Evolutionary conservation across 2,329 filamentous ascomycete genomes (phyloP).

Genomic region (Intubia oerlemansii): DNA sequence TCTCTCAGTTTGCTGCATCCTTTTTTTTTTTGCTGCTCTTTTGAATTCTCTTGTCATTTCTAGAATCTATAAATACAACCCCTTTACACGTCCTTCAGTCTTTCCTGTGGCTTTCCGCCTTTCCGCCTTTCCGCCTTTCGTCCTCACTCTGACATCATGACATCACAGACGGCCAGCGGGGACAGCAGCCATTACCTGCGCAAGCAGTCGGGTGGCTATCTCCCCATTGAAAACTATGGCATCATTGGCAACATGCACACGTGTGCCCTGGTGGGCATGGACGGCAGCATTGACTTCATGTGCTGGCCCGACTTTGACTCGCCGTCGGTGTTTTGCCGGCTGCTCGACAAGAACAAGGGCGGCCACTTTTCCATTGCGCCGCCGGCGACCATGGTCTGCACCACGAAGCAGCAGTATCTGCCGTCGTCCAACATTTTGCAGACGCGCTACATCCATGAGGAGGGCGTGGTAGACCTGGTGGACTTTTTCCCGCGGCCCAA

Average conservation of each 20-base stretch:
- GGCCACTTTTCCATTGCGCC: constrained; percentile 51
- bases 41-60: too few species aligned
- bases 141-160: too few species aligned
- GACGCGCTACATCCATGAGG: constrained; percentile 57
- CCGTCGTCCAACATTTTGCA: constrained; percentile 56
- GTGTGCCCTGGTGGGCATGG: constrained; percentile 52
- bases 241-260: constrained; percentile 68
- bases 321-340: constrained; percentile 51
- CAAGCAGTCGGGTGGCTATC: constrained; percentile 21
- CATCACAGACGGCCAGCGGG: too few species aligned
- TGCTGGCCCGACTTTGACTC: constrained; percentile 71
- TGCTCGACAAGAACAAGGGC: constrained; percentile 54
- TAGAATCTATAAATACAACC: too few species aligned
- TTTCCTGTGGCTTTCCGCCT: too few species aligned
- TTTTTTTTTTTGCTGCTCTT: too few species aligned
- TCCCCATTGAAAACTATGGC: constrained; percentile 55
- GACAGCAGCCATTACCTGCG: too few species aligned
- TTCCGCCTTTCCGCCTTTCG: too few species aligned
- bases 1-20: too few species aligned
- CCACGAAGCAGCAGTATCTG: constrained; percentile 59
- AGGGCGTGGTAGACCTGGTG: constrained; percentile 50
- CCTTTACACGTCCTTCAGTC: too few species aligned
- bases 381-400: constrained; percentile 27
- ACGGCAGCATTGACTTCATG: constrained; percentile 57
- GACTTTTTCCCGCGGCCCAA: constrained; percentile 59